Evolutionary conservation across 345 rosid genomes (phyloP).

Genomic region (Salix arbutifolia): DNA sequence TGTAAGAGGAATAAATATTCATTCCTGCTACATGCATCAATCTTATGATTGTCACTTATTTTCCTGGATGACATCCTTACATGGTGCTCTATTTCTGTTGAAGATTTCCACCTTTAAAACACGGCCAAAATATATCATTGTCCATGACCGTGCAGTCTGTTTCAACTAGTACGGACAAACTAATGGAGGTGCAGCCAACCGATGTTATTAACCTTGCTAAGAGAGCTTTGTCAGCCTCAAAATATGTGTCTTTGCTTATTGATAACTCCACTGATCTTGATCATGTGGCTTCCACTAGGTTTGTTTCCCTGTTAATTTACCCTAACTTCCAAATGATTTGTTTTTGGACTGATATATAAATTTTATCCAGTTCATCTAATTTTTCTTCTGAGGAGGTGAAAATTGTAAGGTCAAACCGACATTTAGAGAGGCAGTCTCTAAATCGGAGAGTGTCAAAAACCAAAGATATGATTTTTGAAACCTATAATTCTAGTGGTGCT

Average conservation of each 20-base stretch:
- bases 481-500: slow-evolving; percentile 31
- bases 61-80: slow-evolving; percentile 4
- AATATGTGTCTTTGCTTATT: slow-evolving; percentile 53
- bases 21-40: not conserved
- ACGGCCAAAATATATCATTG: slow-evolving; percentile 30
- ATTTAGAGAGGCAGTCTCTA: slow-evolving; percentile 53
- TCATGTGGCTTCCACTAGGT: slow-evolving; percentile 53
- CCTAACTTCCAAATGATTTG: not conserved
- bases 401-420: slow-evolving; percentile 59
- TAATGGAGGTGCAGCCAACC: slow-evolving; percentile 30
- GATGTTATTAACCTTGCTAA: slow-evolving; percentile 54
- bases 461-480: slow-evolving; percentile 32
- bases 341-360: slow-evolving; percentile 10
- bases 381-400: slow-evolving; percentile 35
- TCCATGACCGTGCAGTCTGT: slow-evolving; percentile 27
- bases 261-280: slow-evolving; percentile 35
- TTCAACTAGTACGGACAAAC: slow-evolving; percentile 18
- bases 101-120: slow-evolving; percentile 43
- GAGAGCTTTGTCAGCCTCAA: slow-evolving; percentile 70
- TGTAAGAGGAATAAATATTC: slow-evolving; percentile 37
- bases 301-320: slow-evolving; percentile 7
- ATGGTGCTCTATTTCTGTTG: slow-evolving; percentile 5
- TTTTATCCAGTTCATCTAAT: slow-evolving; percentile 29
- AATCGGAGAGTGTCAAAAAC: slow-evolving; percentile 45
- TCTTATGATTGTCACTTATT: not conserved